Evolutionary conservation across 768 basidiomycete species (phyloP).

Genomic region (Lactarius deliciosus): DNA sequence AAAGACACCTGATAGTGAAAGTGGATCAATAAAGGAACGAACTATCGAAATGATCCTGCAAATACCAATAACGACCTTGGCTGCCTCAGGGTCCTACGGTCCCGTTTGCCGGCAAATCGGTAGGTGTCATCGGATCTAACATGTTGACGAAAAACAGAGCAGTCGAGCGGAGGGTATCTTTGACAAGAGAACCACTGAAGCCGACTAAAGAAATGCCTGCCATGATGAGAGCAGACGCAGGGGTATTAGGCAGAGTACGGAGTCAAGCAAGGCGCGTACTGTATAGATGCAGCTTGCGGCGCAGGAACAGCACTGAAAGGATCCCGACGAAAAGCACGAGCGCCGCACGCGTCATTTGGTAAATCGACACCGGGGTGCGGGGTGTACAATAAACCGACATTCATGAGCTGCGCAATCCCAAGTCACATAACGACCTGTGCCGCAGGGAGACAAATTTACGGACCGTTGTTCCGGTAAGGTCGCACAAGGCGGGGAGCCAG

Average conservation of each 20-base stretch:
- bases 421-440: constrained; percentile 11
- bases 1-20: constrained; percentile 63
- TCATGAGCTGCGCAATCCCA: constrained; percentile 64
- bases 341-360: constrained; percentile 94
- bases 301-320: constrained; percentile 88
- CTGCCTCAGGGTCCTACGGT: constrained; percentile 59
- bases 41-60: constrained; percentile 29
- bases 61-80: constrained; percentile 72
- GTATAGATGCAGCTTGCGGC: constrained; percentile 84
- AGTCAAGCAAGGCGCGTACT: constrained; percentile 46
- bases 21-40: constrained; percentile 12
- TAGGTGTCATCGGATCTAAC: constrained; percentile 22
- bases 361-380: constrained; percentile 96
- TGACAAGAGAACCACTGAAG: constrained; percentile 83
- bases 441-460: constrained; percentile 35
- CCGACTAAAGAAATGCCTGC: constrained; percentile 82
- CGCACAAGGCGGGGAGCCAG: constrained; percentile 87
- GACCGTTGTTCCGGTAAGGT: constrained; percentile 89
- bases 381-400: constrained; percentile 91
- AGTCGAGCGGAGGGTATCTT: constrained; percentile 60
- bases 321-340: constrained; percentile 92
- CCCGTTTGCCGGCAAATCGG: constrained; percentile 42
- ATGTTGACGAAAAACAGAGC: constrained; percentile 36
- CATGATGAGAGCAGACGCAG: constrained; percentile 60
- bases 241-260: constrained; percentile 20